These are phyloP conservation scores for Cenchrus americanus DNA, from an alignment of 176 grass and related monocot species.

Conservation along the genomic window DNA sequence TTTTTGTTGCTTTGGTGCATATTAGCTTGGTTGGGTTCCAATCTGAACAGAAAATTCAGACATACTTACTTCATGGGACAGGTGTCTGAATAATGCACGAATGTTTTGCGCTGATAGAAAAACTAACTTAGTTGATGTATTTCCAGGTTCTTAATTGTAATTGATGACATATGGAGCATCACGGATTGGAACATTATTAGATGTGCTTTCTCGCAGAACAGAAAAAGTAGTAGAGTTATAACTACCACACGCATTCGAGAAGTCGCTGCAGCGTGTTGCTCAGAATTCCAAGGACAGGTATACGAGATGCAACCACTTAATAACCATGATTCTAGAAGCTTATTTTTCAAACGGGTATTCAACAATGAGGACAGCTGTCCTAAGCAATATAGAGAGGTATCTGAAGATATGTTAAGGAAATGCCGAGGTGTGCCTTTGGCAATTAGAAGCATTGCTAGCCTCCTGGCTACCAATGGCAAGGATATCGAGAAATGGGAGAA, in stretches of 20 bases:
- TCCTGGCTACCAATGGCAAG: neutral
- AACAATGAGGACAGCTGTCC: neutral
- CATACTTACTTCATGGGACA: no score
- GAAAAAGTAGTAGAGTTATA: neutral
- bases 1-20: no score
- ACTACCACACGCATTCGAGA: neutral
- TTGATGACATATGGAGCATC: constrained; percentile 26
- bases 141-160: constrained; percentile 3
- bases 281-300: neutral
- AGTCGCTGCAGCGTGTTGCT: neutral
- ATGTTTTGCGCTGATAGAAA: no score
- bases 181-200: neutral
- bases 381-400: neutral
- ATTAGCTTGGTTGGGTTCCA: no score
- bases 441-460: constrained; percentile 30
- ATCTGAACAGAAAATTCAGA: no score
- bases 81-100: no score
- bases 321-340: neutral
- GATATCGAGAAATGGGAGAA: neutral
- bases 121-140: neutral
- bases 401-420: neutral
- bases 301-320: neutral
- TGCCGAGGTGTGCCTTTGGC: neutral
- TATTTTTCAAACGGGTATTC: constrained; percentile 12
- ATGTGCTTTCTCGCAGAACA: neutral